Evolutionary conservation across 2,329 filamentous ascomycete genomes (phyloP), one percentile per base, ranked within the genome.

Genomic region (Colletotrichum gigasporum): DNA sequence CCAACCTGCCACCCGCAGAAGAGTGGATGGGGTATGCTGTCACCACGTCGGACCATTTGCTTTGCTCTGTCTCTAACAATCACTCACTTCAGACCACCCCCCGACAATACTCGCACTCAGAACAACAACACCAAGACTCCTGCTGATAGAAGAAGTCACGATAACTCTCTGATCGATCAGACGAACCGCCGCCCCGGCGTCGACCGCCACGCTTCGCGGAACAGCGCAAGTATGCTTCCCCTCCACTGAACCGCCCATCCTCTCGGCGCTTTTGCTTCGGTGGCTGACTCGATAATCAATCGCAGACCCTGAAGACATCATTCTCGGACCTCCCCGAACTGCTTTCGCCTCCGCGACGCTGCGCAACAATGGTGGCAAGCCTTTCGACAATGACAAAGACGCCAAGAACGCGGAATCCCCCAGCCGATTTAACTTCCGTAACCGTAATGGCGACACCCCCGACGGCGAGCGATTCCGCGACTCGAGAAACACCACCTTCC

Each of bases 21-120:
- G 93, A 97, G 83, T 98, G 94, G 94, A 97, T 97, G 93, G 94
- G 95, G 91, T 97, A 83, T 75, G 87, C 79, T 50, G 20, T 41
- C 24, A 51, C 32, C 20, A 18, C 22, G 22, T 18, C 18, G 32
- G 22, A 26, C 20, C 30, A 14, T 9, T 37, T 10, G 52, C 62
- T 50, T 67, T 28, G 60, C 51, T 58, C 35, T 28, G 50, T 30
- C 45, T 61, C 52, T 57, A 51, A 65, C 44, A 32, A 5, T 42
- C n/a, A 14, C 32, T 14, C 28, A 14, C 32, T 14, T 28, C 14
- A 86, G 82, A 63, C 75, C 79, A 65, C 78, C 80, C 16, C 78
- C 79, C 45, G 83, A 86, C 59, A 77, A 78, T 59, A 73, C 75
- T 60, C 82, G 83, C 65, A 77, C 79, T 37, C 81, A 80, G 66